These are phyloP conservation scores for Cryptococcus deneoformans DNA, from an alignment of 1,284 basidiomycete genomes.

Conservation along the genomic window DNA sequence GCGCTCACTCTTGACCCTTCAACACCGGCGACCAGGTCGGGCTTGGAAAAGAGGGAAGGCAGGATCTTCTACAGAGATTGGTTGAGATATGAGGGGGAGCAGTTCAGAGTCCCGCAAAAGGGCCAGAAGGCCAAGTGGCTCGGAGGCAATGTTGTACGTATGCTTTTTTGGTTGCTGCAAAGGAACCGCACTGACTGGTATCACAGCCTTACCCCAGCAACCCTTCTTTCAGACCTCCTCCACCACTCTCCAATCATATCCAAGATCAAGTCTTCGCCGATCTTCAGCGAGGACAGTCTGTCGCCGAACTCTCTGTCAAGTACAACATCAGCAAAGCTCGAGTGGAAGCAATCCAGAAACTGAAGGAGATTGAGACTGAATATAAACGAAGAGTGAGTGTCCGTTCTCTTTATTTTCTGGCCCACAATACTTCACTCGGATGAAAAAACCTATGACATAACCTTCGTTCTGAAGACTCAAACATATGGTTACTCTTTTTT, in stretches of 20 bases:
- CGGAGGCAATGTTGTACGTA: conserved; percentile 40
- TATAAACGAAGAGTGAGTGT: conserved; percentile 44
- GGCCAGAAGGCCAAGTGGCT: conserved; percentile 44
- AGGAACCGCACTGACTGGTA: background rate
- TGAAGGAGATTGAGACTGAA: conserved; percentile 46
- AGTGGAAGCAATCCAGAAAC: conserved; percentile 44
- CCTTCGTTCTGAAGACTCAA: conserved; percentile 48
- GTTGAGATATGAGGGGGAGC: conserved; percentile 24
- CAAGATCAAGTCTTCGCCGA: conserved; percentile 35
- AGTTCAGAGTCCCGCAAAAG: conserved; percentile 18
- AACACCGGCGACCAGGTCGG: background rate
- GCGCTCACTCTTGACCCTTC: conserved; percentile 1
- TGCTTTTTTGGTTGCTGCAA: background rate
- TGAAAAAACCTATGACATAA: conserved; percentile 50
- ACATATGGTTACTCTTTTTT: conserved; percentile 48
- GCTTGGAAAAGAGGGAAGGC: background rate
- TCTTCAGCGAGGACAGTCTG: conserved; percentile 19
- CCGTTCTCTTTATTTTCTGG: background rate
- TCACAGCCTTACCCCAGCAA: conserved; percentile 45
- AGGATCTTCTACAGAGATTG: conserved; percentile 23
- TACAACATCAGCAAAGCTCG: conserved; percentile 45
- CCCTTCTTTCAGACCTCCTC: conserved; percentile 46
- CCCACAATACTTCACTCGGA: conserved; percentile 18
- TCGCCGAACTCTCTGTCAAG: conserved; percentile 35
- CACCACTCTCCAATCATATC: conserved; percentile 43